A percentile compares a stretch with the other conserved stretches of the same genome.
These are phyloP conservation scores for Hypoxylon lienhwacheense DNA, from an alignment of 495 filamentous ascomycete species.

Conservation along the genomic window DNA sequence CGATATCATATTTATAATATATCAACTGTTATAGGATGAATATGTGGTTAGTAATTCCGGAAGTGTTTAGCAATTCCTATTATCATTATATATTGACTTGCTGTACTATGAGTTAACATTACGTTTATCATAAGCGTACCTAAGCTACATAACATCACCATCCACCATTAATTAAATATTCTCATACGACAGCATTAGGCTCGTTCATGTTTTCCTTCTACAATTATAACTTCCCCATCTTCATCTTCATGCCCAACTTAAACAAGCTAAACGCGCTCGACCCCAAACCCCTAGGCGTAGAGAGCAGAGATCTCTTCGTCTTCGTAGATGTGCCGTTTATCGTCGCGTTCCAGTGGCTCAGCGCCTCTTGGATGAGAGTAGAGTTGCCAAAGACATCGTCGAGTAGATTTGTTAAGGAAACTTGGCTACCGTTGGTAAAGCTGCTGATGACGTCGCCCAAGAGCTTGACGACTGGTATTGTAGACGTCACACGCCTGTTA, in stretches of 20 bases:
- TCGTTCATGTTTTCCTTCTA: too few relatives aligned
- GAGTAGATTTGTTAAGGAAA: slow-evolving; percentile 22
- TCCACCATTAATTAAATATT: too few relatives aligned
- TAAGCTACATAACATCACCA: too few relatives aligned
- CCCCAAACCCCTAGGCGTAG: slow-evolving; percentile 23
- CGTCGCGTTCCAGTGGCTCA: slow-evolving; percentile 31
- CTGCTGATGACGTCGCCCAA: slow-evolving; percentile 41
- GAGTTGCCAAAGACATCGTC: slow-evolving; percentile 39
- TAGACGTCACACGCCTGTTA: slow-evolving; percentile 43
- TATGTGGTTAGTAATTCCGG: too few relatives aligned
- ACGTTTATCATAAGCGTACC: too few relatives aligned
- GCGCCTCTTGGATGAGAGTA: slow-evolving; percentile 33
- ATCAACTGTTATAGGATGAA: too few relatives aligned
- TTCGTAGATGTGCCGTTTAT: slow-evolving; percentile 2
- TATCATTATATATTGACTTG: too few relatives aligned
- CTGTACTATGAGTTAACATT: too few relatives aligned
- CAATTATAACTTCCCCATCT: slow-evolving; percentile 24
- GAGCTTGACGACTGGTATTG: slow-evolving; percentile 43
- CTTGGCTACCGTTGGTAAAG: slow-evolving; percentile 28
- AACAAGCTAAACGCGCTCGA: slow-evolving; percentile 30
- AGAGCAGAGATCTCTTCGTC: slow-evolving; percentile 11
- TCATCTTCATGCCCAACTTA: slow-evolving; percentile 38
- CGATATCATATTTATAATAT: too few relatives aligned
- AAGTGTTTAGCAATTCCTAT: too few relatives aligned
- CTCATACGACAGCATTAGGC: too few relatives aligned